These are phyloP conservation scores for Platanus orientalis DNA, from an alignment of 164 flowering plant species.

Conservation along the genomic window DNA sequence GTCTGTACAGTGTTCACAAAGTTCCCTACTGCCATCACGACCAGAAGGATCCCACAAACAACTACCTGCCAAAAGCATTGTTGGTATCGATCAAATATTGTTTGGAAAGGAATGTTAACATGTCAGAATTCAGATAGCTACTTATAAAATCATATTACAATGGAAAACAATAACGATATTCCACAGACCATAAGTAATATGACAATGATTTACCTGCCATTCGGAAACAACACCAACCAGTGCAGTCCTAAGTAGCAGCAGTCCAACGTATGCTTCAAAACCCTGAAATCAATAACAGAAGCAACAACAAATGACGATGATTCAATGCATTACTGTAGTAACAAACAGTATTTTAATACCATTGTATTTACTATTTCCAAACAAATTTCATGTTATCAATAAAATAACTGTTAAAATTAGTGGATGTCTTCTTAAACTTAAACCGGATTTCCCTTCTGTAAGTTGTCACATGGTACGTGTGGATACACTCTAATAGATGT, in stretches of 20 bases:
- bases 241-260: constrained; percentile 68
- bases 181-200: background rate
- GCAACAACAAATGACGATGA: background rate
- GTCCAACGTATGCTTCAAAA: constrained; percentile 92
- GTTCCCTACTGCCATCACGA: constrained; percentile 92
- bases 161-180: no score
- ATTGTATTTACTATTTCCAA: background rate
- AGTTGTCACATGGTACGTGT: no score
- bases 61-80: constrained; percentile 46
- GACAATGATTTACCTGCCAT: constrained; percentile 68
- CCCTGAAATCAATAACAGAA: constrained; percentile 46
- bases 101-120: background rate
- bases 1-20: constrained; percentile 84
- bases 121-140: background rate
- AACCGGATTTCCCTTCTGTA: background rate
- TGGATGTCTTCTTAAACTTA: background rate
- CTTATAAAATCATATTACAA: background rate
- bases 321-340: background rate
- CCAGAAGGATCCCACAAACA: constrained; percentile 75
- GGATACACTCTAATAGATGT: no score
- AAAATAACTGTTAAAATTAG: background rate
- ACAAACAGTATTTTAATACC: background rate
- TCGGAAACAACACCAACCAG: constrained; percentile 65
- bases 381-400: background rate
- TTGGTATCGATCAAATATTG: constrained; percentile 2